Evolutionary conservation across 768 basidiomycete genomes (phyloP).

Genomic region (Pleurotus sapidus): DNA sequence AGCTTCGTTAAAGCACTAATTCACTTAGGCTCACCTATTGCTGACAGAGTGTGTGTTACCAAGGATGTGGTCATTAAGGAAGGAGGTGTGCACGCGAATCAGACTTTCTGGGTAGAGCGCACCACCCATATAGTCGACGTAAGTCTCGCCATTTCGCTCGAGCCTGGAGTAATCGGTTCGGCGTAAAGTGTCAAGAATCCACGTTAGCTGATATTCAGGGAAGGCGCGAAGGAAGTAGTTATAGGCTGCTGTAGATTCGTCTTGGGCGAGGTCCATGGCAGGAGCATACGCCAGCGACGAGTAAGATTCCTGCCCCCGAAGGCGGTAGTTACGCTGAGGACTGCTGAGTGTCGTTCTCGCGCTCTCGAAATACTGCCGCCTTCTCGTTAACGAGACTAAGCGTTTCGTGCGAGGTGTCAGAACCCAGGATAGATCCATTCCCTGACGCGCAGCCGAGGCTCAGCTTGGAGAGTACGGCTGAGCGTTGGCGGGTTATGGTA

Average conservation of each 20-base stretch:
- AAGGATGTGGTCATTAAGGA: slow-evolving; percentile 62
- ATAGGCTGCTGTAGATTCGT: slow-evolving; percentile 15
- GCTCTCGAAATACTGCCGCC: slow-evolving; percentile 9
- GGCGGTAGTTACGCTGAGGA: slow-evolving; percentile 5
- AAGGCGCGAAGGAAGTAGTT: slow-evolving; percentile 16
- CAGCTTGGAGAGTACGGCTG: slow-evolving; percentile 33
- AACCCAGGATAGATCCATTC: slow-evolving; percentile 29
- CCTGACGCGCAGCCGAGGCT: slow-evolving; percentile 37
- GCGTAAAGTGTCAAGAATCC: slow-evolving; percentile 69
- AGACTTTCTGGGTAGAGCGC: slow-evolving; percentile 78
- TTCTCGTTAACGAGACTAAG: slow-evolving; percentile 26
- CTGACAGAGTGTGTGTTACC: slow-evolving; percentile 87
- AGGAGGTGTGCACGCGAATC: slow-evolving; percentile 65
- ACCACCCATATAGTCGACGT: slow-evolving; percentile 87
- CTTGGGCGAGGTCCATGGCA: slow-evolving; percentile 10
- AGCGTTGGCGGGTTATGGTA: slow-evolving; percentile 29
- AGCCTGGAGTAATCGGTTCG: slow-evolving; percentile 60
- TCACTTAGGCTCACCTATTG: slow-evolving; percentile 59
- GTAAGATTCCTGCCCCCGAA: slow-evolving; percentile 19
- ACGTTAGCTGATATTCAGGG: slow-evolving; percentile 61
- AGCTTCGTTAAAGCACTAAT: neutral
- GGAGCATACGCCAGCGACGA: slow-evolving; percentile 29
- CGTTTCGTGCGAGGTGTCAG: slow-evolving; percentile 36
- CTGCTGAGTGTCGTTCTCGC: neutral
- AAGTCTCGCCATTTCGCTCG: slow-evolving; percentile 64